phyloP scores from a whole-genome alignment of 441 rosid species.

The Sinapis alba region DNA sequence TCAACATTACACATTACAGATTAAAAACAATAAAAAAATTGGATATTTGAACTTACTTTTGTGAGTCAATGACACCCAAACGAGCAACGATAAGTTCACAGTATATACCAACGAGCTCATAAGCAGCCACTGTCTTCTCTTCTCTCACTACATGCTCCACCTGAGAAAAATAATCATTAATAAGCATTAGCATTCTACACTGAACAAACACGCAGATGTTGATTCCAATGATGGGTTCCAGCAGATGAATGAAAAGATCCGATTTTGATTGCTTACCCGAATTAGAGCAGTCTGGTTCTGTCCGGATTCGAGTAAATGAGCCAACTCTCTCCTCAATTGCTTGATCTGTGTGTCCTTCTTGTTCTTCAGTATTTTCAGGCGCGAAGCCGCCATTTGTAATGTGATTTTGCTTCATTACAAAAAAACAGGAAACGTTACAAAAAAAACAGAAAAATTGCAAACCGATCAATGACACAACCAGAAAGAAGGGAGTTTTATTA shows the following conservation, averaged over 20 bases:
- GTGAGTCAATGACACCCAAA: constrained; percentile 74
- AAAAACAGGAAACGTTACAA: background rate
- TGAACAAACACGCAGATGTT: no score
- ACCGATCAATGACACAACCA: background rate
- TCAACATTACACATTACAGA: constrained; percentile 14
- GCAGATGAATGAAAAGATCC: background rate
- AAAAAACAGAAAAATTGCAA: background rate
- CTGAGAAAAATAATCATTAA: constrained; percentile 22
- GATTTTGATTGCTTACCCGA: constrained; percentile 46
- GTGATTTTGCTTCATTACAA: constrained; percentile 62
- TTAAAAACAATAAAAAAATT: background rate
- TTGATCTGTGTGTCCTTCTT: constrained; percentile 64
- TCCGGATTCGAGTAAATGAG: constrained; percentile 74
- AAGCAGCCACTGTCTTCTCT: constrained; percentile 83
- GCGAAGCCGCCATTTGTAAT: constrained; percentile 68
- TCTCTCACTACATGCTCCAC: constrained; percentile 92
- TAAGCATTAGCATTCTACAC: background rate
- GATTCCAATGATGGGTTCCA: background rate
- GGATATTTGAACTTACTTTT: constrained; percentile 55
- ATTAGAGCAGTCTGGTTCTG: constrained; percentile 79
- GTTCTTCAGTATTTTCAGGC: constrained; percentile 73
- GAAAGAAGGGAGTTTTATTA: constrained; percentile 26
- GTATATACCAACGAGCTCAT: constrained; percentile 77
- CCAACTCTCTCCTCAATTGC: constrained; percentile 75
- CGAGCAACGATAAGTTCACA: constrained; percentile 80